These are phyloP conservation scores for Thecaphora thlaspeos DNA, from an alignment of 1,284 basidiomycete genomes.

Conservation along the genomic window DNA sequence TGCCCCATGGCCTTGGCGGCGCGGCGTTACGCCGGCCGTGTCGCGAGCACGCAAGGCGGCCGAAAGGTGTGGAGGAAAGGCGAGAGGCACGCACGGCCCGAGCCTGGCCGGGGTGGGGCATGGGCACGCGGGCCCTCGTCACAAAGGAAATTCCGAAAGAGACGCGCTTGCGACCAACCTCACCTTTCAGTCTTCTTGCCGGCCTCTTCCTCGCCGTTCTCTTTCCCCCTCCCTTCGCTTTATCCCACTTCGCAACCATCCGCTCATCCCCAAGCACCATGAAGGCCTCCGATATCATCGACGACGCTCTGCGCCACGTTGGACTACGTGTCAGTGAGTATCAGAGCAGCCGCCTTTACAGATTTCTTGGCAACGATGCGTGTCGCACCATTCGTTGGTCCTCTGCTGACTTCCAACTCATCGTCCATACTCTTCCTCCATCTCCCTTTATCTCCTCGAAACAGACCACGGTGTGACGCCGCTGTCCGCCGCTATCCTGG, in stretches of 20 bases:
- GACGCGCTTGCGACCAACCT: no score
- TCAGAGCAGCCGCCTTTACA: neutral
- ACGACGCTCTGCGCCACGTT: conserved; percentile 26
- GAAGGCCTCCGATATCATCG: conserved; percentile 17
- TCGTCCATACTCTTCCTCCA: neutral
- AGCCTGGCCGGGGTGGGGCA: no score
- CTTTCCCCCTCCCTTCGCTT: neutral
- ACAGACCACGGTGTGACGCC: conserved; percentile 30
- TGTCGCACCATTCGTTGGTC: neutral
- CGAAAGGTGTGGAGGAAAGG: no score
- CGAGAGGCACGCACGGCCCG: no score
- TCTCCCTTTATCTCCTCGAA: neutral
- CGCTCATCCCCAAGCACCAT: conserved; percentile 2
- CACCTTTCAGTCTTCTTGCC: no score
- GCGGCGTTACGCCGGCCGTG: no score
- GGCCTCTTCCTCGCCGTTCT: no score
- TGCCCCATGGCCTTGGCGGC: no score
- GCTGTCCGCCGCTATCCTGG: conserved; percentile 15
- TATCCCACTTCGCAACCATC: neutral
- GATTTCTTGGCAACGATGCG: neutral
- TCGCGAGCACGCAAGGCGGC: no score
- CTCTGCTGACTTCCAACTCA: neutral
- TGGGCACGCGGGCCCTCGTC: no score
- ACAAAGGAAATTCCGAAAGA: no score
- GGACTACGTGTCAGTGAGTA: conserved; percentile 31